phyloP scores from a whole-genome alignment of 352 stramenopile genomes.

The Peronospora farinosa region DNA sequence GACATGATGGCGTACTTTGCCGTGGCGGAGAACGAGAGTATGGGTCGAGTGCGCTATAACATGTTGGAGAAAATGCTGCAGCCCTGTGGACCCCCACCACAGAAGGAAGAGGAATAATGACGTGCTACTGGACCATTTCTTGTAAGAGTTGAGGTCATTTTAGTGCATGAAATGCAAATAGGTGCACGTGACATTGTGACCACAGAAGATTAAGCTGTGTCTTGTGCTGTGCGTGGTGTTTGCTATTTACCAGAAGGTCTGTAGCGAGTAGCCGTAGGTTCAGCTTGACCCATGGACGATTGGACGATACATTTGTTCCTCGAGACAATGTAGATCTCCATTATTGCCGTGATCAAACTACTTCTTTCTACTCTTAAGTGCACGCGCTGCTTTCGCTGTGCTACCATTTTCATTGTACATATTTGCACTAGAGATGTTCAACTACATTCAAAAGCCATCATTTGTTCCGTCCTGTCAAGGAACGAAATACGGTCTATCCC shows the following conservation, averaged over 20 bases:
- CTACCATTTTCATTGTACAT: too few species aligned
- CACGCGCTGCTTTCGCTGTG: too few species aligned
- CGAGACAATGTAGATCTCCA: too few species aligned
- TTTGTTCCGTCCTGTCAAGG: too few species aligned
- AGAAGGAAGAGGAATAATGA: slow-evolving; percentile 69
- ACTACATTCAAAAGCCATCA: too few species aligned
- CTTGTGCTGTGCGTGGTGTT: not conserved
- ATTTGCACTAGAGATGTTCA: too few species aligned
- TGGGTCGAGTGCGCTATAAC: slow-evolving; percentile 76
- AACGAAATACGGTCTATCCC: too few species aligned
- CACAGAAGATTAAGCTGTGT: too few species aligned
- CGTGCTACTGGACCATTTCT: not conserved
- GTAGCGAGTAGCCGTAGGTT: not conserved
- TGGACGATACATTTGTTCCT: too few species aligned
- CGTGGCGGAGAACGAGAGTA: slow-evolving; percentile 95
- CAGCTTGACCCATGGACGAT: too few species aligned
- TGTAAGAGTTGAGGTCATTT: not conserved
- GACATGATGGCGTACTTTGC: slow-evolving; percentile 98
- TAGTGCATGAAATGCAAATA: slow-evolving; percentile 6
- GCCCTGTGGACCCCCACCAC: slow-evolving; percentile 62
- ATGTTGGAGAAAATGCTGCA: slow-evolving; percentile 80
- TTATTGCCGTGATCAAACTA: too few species aligned
- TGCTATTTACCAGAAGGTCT: slow-evolving; percentile 6
- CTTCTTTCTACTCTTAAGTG: too few species aligned
- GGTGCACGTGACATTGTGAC: not conserved